Percentiles rank a stretch among this genome's conserved stretches.
Conservation (phyloP, 306 rosid species). For the peach (Prunus persica) region Prunus_persica_NCBIv2 NC_034012.1:3108001-3108500, state of each 20-base stretch:
- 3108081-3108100: slow-evolving; percentile 3
- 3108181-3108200: accelerated
- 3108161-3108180: slow-evolving; percentile 8
- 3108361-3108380: no score
- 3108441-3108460: no score
- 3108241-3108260: neutral
- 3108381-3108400: no score
- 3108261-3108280: slow-evolving; percentile 2
- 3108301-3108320: slow-evolving; percentile 7
- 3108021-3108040: neutral
- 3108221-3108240: slow-evolving; percentile 22
- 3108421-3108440: no score
- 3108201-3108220: slow-evolving; percentile 26
- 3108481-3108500: no score
- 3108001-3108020: slow-evolving; percentile 1
- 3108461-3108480: no score
- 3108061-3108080: slow-evolving; percentile 24
- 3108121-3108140: slow-evolving; percentile 15
- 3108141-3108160: slow-evolving; percentile 17
- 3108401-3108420: no score
- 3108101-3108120: neutral
- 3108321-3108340: no score
- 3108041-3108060: neutral
- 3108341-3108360: neutral
- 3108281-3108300: slow-evolving; percentile 19